These are phyloP conservation scores for Lepidium campestre DNA, from an alignment of 441 rosid species.

Conservation along the genomic window DNA sequence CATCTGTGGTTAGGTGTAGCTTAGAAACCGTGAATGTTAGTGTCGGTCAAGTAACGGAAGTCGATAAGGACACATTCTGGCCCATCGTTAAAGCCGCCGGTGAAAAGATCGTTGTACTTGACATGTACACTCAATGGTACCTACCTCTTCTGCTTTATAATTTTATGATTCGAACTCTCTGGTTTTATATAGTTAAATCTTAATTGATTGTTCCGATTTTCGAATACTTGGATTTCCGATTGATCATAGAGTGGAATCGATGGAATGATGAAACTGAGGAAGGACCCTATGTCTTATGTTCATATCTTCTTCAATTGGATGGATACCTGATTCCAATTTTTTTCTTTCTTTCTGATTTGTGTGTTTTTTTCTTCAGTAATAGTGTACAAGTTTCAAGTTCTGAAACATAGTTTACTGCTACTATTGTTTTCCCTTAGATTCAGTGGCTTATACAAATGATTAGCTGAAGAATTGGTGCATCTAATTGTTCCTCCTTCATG, in stretches of 20 bases:
- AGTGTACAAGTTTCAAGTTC: too few species aligned
- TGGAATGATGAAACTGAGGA: background rate
- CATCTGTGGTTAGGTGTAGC: constrained; percentile 44
- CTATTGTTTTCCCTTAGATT: too few species aligned
- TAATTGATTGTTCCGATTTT: background rate
- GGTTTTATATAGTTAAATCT: background rate
- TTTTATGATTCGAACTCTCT: background rate
- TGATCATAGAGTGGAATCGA: background rate
- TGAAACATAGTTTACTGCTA: too few species aligned
- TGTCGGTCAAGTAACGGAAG: constrained; percentile 89
- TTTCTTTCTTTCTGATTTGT: background rate
- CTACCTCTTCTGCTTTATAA: background rate
- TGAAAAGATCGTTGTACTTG: constrained; percentile 85
- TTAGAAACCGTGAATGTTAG: constrained; percentile 47
- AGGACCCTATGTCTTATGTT: too few species aligned
- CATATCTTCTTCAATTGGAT: background rate
- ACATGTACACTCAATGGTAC: constrained; percentile 96
- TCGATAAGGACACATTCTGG: constrained; percentile 87
- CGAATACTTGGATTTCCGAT: background rate
- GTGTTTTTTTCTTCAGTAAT: background rate
- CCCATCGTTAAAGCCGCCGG: constrained; percentile 83
- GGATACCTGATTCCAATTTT: background rate
- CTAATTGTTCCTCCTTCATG: background rate
- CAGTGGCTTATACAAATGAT: background rate
- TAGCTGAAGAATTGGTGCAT: background rate